A percentile compares a stretch with the other conserved stretches of the same genome.
phyloP scores from a whole-genome alignment of 169 alveolate species.

The Plasmodium ovale region DNA sequence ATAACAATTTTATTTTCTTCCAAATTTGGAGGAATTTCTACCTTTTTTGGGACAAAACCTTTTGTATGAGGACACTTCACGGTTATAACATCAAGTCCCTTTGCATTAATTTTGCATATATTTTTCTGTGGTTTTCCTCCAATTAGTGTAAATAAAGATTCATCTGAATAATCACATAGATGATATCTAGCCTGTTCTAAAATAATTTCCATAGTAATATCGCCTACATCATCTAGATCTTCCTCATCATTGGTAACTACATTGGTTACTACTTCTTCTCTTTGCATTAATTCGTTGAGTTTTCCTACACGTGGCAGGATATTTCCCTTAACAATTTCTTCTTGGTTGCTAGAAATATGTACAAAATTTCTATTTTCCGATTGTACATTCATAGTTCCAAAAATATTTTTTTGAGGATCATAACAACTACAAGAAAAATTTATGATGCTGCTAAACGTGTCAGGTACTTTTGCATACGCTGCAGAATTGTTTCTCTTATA shows the following conservation, averaged over 20 bases:
- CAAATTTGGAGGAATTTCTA: neutral
- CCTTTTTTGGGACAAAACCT: neutral
- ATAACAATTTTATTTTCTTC: conserved; percentile 13
- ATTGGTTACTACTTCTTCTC: neutral
- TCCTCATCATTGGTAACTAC: neutral
- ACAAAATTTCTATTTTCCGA: conserved; percentile 21
- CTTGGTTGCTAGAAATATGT: neutral
- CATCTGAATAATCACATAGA: conserved; percentile 35
- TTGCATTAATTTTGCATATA: conserved; percentile 39
- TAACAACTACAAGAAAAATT: conserved; percentile 63
- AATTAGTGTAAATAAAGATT: neutral
- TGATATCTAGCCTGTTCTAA: conserved; percentile 2
- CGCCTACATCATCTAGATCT: neutral
- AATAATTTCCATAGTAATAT: neutral
- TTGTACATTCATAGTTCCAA: conserved; percentile 29
- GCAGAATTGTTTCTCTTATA: conserved; percentile 20
- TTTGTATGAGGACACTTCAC: conserved; percentile 33
- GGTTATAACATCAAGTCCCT: conserved; percentile 34
- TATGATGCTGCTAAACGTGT: neutral
- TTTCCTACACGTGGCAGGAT: neutral
- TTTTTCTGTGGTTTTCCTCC: conserved; percentile 30
- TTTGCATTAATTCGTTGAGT: no score
- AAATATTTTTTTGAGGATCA: conserved; percentile 32
- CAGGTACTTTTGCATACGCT: conserved; percentile 39
- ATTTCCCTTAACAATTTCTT: neutral